Conservation (phyloP, 495 filamentous ascomycete genomes). For the Talaromyces thailandensis region DNA sequence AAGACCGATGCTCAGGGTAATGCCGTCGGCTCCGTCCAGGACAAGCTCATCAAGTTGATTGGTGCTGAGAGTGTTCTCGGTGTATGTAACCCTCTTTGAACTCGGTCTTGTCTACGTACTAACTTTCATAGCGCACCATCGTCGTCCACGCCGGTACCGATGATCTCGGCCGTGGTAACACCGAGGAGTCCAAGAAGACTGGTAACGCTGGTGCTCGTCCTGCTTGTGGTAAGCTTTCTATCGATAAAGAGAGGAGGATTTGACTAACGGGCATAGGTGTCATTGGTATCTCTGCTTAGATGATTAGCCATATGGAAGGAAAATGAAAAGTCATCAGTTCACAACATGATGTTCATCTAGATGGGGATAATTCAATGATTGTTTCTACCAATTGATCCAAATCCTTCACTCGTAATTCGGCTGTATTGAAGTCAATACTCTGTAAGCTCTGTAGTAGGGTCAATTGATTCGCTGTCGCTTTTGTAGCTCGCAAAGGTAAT, state of each 20-base stretch:
- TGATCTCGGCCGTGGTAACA: conserved; percentile 82
- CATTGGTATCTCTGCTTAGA: conserved; percentile 70
- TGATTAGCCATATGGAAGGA: neutral
- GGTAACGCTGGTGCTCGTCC: conserved; percentile 89
- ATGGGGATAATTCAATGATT: neutral
- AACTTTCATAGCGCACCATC: conserved; percentile 63
- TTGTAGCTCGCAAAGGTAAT: neutral
- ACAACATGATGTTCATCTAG: neutral
- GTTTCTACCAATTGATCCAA: neutral
- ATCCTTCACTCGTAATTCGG: neutral
- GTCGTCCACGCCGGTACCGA: conserved; percentile 93
- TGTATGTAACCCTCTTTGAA: conserved; percentile 43
- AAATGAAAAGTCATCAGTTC: neutral
- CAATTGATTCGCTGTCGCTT: neutral
- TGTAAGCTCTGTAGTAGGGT: neutral
- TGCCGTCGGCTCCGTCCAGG: conserved; percentile 62
- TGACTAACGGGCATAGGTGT: conserved; percentile 45
- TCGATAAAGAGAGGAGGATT: neutral
- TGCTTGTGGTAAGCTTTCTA: conserved; percentile 66
- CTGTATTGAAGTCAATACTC: neutral
- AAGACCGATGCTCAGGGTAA: conserved; percentile 88
- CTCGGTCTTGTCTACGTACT: neutral
- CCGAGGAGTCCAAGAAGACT: conserved; percentile 92
- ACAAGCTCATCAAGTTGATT: conserved; percentile 85
- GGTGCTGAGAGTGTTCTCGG: conserved; percentile 92